Percentiles rank a stretch among this genome's conserved stretches.
Evolutionary conservation across 2,329 filamentous ascomycete species (phyloP).

Genomic region (Hypoxylon sp.): DNA sequence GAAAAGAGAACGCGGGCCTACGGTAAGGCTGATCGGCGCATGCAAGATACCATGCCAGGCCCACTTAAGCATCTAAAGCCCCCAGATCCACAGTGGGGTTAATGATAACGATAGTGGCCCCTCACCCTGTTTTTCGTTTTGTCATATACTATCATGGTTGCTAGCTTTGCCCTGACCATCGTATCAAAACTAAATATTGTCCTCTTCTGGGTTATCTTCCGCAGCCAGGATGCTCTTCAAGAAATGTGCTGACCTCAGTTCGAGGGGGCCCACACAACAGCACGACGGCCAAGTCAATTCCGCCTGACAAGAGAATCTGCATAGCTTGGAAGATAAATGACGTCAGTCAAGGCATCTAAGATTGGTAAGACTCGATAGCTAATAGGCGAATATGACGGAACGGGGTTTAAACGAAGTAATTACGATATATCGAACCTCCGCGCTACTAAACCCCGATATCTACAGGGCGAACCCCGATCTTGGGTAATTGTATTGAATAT

Average conservation of each 20-base stretch:
- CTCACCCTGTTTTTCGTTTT: too few species aligned
- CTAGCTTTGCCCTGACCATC: too few species aligned
- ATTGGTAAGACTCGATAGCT: neutral
- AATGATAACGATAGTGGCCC: neutral
- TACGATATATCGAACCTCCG: slow-evolving; percentile 4
- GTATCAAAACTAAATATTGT: too few species aligned
- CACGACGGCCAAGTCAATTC: too few species aligned
- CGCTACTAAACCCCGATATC: slow-evolving; percentile 9
- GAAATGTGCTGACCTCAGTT: too few species aligned
- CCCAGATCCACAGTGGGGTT: neutral
- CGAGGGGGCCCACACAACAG: too few species aligned
- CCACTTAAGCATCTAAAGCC: neutral
- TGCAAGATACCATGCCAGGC: neutral
- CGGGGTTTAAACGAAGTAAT: too few species aligned
- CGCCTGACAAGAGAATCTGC: neutral
- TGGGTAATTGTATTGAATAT: too few species aligned
- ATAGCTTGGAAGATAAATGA: slow-evolving; percentile 10
- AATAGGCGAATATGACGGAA: neutral
- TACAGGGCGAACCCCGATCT: slow-evolving; percentile 21
- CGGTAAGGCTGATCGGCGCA: slow-evolving; percentile 29
- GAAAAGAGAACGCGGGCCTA: neutral
- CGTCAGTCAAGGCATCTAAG: slow-evolving; percentile 11
- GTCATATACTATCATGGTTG: too few species aligned
- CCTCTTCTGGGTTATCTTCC: too few species aligned
- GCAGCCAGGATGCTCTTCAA: too few species aligned